These are phyloP conservation scores for Podila verticillata DNA, from an alignment of 192 early-diverging fungal genomes.

Conservation along the genomic window DNA sequence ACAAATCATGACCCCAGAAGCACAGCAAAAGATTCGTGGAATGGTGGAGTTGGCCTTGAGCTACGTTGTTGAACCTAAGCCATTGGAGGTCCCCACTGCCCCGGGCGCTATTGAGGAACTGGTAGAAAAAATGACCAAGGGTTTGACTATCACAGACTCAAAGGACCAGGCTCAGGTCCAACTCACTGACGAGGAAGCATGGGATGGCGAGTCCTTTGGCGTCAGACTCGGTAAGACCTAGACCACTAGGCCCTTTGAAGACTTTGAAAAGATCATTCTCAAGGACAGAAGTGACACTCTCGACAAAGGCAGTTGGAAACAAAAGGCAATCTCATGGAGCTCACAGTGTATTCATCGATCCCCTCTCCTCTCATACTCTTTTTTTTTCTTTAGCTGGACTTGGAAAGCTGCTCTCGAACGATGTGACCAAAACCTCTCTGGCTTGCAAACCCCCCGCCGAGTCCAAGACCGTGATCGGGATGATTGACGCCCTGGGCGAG, in stretches of 20 bases:
- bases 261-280: neutral
- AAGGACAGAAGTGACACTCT: no score
- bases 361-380: neutral
- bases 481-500: slow-evolving; percentile 48
- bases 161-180: neutral
- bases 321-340: no score
- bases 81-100: slow-evolving; percentile 30
- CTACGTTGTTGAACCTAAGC: slow-evolving; percentile 40
- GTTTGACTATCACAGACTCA: slow-evolving; percentile 2
- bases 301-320: no score
- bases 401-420: slow-evolving; percentile 35
- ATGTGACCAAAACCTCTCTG: slow-evolving; percentile 46
- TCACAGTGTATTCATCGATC: neutral
- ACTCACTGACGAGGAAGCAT: slow-evolving; percentile 20
- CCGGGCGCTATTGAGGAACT: slow-evolving; percentile 33
- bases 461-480: slow-evolving; percentile 36
- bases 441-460: slow-evolving; percentile 55
- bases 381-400: slow-evolving; percentile 25
- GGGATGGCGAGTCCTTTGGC: slow-evolving; percentile 47
- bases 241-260: neutral
- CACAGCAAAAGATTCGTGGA: slow-evolving; percentile 43
- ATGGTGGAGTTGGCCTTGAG: slow-evolving; percentile 39
- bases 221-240: slow-evolving; percentile 26
- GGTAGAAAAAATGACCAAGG: slow-evolving; percentile 14
- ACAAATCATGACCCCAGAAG: slow-evolving; percentile 32